Evolutionary conservation across 768 basidiomycete genomes (phyloP), one percentile per base, ranked within the genome.

Genomic region (Pilatotrama ljubarskyi): DNA sequence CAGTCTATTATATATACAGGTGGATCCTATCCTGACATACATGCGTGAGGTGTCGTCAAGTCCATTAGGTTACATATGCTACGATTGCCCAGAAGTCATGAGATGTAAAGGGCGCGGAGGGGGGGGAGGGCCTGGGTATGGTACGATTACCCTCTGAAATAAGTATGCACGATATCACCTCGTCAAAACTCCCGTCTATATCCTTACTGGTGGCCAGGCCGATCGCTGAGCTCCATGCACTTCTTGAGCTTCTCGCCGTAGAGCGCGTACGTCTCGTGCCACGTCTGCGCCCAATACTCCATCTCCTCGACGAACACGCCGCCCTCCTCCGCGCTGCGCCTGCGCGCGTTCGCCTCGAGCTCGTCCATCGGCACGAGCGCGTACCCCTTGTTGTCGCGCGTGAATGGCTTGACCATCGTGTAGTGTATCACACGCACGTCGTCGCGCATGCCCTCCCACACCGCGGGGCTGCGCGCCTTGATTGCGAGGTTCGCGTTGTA

Each of bases 401-500:
- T 61, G 59, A 64, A 70, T 32, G 72, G 69, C 65, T 80, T 64
- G 61, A 71, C 67, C 43, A 74, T 55, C 15, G 78, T 75, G 62
- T 77, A 79, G 61, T 78, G 78, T 22, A 78, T 68, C 46, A 78
- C 65, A 29, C 74, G 66, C 47, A 75, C 64, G 57, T 76, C 74
- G 7, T 62, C 58, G 51, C 61, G 58, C 58, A 77, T 62, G 8
- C 64, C 71, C 58, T 65, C 66, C 78, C 78, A 78, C 46, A 78
- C 43, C 48, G 37, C 48, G 15, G 68, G 70, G 52, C 66, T 70
- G 35, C 70, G 64, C 43, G 58, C 56, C 67, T 78, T 78, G 64
- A 76, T 74, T 1, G 71, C 76, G 10, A 78, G 67, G 65, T 78
- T 77, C 54, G 71, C 75, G 65, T 78, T 78, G 68, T 78, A 79